A percentile compares a stretch with the other conserved stretches of the same genome.
Conservation (phyloP, 169 alveolate species). For the Eimeria necatrix region DNA sequence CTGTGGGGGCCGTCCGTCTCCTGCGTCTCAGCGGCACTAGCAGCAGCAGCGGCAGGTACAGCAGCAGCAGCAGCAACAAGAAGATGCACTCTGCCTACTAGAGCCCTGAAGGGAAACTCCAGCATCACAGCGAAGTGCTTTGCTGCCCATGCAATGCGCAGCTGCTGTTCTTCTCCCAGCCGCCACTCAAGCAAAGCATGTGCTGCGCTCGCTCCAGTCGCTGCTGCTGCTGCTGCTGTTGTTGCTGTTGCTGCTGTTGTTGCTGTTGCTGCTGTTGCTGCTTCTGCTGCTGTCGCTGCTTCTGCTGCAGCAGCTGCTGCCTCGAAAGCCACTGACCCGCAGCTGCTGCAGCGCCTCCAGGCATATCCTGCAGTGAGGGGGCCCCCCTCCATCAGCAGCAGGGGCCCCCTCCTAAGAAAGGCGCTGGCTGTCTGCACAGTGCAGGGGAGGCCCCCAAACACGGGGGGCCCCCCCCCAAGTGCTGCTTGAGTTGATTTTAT, state of each 20-base stretch:
- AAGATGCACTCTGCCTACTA: background rate
- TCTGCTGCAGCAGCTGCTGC: constrained; percentile 36
- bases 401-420: background rate
- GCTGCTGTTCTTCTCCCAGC: constrained; percentile 1
- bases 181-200: constrained; percentile 5
- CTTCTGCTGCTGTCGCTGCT: constrained; percentile 22
- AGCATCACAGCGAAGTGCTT: background rate
- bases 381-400: constrained; percentile 9
- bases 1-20: background rate
- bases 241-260: background rate
- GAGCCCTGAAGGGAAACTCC: background rate
- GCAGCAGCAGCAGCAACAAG: background rate
- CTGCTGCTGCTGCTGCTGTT: constrained; percentile 1
- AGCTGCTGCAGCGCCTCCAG: background rate
- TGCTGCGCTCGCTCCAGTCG: background rate
- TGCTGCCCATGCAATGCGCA: background rate
- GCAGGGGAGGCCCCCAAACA: background rate
- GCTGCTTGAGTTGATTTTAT: background rate
- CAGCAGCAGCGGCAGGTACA: background rate
- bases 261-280: constrained; percentile 19
- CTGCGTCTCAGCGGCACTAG: background rate
- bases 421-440: background rate
- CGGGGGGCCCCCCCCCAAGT: background rate
- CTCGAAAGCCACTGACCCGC: constrained; percentile 31
- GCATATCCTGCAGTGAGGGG: constrained; percentile 17